phyloP scores from a whole-genome alignment of 768 basidiomycete genomes.

The Cystobasidium onofrii region DNA sequence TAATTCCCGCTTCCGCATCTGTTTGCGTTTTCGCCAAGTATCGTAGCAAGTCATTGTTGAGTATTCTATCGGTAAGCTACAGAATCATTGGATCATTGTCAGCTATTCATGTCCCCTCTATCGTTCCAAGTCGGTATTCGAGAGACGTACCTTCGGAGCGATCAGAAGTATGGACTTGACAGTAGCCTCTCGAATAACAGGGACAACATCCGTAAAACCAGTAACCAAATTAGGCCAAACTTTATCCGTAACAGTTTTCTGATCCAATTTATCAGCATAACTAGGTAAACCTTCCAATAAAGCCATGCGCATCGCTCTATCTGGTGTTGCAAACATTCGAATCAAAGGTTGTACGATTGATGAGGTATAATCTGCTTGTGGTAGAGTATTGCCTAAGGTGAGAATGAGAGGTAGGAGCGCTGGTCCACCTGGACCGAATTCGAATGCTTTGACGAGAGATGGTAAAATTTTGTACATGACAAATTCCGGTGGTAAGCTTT shows the following conservation, averaged over 20 bases:
- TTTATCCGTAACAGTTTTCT: slow-evolving; percentile 72
- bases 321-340: slow-evolving; percentile 76
- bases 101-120: no score
- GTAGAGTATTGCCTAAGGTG: slow-evolving; percentile 61
- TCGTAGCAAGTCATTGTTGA: slow-evolving; percentile 93
- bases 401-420: slow-evolving; percentile 78
- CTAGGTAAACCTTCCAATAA: slow-evolving; percentile 74
- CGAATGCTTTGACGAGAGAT: slow-evolving; percentile 65
- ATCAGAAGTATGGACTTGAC: slow-evolving; percentile 76
- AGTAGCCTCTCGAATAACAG: slow-evolving; percentile 88
- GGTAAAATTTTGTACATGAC: slow-evolving; percentile 78
- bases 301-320: slow-evolving; percentile 89
- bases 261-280: slow-evolving; percentile 78
- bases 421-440: slow-evolving; percentile 63
- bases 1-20: slow-evolving; percentile 85
- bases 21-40: slow-evolving; percentile 85
- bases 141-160: slow-evolving; percentile 62
- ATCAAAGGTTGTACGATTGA: slow-evolving; percentile 68
- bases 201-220: slow-evolving; percentile 88
- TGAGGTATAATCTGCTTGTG: slow-evolving; percentile 53
- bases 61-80: slow-evolving; percentile 76
- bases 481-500: slow-evolving; percentile 78
- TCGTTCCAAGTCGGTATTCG: no score
- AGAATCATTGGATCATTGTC: not conserved
- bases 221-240: slow-evolving; percentile 91